Conservation (phyloP, 495 filamentous ascomycete genomes). For the Aspergillus wentii region DNA sequence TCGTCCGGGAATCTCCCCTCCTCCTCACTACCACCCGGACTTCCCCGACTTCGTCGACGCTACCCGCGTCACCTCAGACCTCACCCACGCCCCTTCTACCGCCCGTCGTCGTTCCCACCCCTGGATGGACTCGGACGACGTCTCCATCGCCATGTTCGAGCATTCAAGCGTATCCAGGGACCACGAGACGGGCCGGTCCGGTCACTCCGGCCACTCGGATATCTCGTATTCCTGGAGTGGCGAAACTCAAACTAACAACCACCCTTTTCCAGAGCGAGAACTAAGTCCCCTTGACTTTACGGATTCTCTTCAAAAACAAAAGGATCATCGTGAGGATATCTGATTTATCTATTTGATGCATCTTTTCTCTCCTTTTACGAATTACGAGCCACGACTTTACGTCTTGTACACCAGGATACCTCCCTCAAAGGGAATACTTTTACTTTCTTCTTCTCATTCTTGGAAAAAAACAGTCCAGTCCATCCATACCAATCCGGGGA, state of each 20-base stretch:
- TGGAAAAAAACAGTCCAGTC: too few species aligned
- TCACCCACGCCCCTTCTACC: slow-evolving; percentile 33
- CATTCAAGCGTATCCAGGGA: slow-evolving; percentile 17
- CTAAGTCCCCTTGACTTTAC: slow-evolving; percentile 24
- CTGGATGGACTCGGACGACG: slow-evolving; percentile 34
- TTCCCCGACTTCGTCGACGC: slow-evolving; percentile 44
- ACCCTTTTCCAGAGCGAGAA: slow-evolving; percentile 7
- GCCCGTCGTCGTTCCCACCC: slow-evolving; percentile 16
- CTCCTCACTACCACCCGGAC: slow-evolving; percentile 8
- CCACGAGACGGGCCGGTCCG: too few species aligned
- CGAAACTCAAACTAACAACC: slow-evolving; percentile 25
- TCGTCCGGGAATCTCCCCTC: background rate
- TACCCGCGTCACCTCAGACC: slow-evolving; percentile 36
- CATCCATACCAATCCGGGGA: too few species aligned
- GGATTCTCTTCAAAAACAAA: slow-evolving; percentile 9
- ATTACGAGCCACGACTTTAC: background rate
- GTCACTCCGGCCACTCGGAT: slow-evolving; percentile 22
- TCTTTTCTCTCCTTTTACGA: background rate
- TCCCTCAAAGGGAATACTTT: too few species aligned
- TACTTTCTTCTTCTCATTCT: too few species aligned
- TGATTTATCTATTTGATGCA: background rate
- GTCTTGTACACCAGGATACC: background rate
- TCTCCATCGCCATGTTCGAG: slow-evolving; percentile 44
- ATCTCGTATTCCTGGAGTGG: slow-evolving; percentile 27
- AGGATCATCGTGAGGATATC: too few species aligned